phyloP scores from a whole-genome alignment of 2,329 filamentous ascomycete species.

The Arthroderma uncinatum region DNA sequence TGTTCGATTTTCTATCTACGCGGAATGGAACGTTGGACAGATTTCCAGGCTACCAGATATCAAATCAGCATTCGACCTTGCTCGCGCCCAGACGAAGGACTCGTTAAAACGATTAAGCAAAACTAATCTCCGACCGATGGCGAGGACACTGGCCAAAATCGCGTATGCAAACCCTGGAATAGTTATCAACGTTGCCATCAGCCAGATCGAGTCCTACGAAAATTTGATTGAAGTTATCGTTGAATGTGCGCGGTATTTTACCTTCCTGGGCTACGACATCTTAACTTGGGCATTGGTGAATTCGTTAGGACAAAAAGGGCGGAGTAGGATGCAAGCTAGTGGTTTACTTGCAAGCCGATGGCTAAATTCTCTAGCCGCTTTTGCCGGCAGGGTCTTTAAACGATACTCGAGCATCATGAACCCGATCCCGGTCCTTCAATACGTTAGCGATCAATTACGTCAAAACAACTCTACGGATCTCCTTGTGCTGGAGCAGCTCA shows the following conservation, averaged over 20 bases:
- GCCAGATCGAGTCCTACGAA: conserved; percentile 84
- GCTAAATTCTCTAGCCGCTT: conserved; percentile 81
- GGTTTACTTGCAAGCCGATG: conserved; percentile 76
- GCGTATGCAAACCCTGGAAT: conserved; percentile 81
- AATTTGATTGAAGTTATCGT: conserved; percentile 93
- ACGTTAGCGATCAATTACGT: conserved; percentile 73
- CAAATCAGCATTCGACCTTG: conserved; percentile 63
- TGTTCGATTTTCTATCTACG: conserved; percentile 76
- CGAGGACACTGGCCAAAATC: conserved; percentile 80
- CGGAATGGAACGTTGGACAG: conserved; percentile 79
- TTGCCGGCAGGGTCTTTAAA: conserved; percentile 81
- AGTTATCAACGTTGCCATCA: conserved; percentile 79
- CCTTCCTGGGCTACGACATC: conserved; percentile 82
- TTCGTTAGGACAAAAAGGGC: conserved; percentile 47
- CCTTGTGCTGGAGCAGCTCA: conserved; percentile 80
- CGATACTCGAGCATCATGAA: conserved; percentile 68
- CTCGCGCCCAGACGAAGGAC: conserved; percentile 67
- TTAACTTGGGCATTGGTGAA: conserved; percentile 86
- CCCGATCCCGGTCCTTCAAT: conserved; percentile 73
- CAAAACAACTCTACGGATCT: conserved; percentile 79
- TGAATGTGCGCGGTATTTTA: conserved; percentile 89
- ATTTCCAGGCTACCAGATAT: conserved; percentile 68
- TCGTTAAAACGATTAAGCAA: conserved; percentile 82
- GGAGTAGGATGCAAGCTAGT: conserved; percentile 50
- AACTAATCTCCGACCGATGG: conserved; percentile 76